phyloP scores from a whole-genome alignment of 768 basidiomycete genomes.

The Leccinum boreale region DNA sequence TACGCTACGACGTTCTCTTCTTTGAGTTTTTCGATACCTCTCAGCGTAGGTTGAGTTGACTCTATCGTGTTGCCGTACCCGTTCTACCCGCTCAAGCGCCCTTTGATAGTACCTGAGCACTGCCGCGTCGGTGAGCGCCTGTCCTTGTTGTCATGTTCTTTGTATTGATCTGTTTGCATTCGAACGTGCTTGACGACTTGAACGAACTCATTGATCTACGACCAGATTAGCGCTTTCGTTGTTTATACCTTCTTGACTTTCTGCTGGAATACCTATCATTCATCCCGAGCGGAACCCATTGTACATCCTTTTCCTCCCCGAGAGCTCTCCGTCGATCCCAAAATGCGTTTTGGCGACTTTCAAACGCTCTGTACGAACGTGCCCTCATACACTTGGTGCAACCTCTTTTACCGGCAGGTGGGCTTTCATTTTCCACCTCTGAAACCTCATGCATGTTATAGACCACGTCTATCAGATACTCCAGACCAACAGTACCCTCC shows the following conservation, averaged over 20 bases:
- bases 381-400: conserved; percentile 90
- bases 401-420: conserved; percentile 90
- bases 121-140: conserved; percentile 18
- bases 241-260: conserved; percentile 18
- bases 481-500: conserved; percentile 30
- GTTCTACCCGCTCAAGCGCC: neutral
- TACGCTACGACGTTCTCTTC: neutral
- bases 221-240: conserved; percentile 16
- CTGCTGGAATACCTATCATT: conserved; percentile 13
- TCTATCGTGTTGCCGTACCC: neutral
- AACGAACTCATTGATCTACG: conserved; percentile 15
- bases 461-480: conserved; percentile 40
- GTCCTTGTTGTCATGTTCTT: conserved; percentile 14
- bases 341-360: conserved; percentile 74
- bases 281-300: conserved; percentile 2
- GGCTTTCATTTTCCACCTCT: conserved; percentile 19
- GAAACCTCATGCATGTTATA: conserved; percentile 3
- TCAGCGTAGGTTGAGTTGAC: neutral
- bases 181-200: conserved; percentile 28
- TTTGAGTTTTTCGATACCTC: neutral
- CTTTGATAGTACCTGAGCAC: neutral
- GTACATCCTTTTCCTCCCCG: neutral
- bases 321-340: neutral
- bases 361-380: conserved; percentile 59
- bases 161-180: conserved; percentile 34